Conservation (phyloP, 306 rosid species). For the Hippophae tibetana region DNA sequence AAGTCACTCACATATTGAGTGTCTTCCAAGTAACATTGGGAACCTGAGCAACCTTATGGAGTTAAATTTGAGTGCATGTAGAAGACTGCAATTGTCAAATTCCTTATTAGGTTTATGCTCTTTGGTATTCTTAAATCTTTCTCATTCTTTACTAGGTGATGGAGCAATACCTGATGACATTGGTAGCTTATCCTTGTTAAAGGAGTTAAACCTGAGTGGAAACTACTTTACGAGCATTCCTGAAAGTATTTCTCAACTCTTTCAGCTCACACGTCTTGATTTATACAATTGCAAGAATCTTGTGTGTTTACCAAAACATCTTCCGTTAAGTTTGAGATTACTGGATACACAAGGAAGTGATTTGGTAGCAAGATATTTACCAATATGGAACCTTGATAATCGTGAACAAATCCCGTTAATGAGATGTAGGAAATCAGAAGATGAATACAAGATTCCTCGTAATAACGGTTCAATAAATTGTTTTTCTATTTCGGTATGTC, state of each 20-base stretch:
- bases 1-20: background rate
- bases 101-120: constrained; percentile 1
- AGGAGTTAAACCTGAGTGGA: constrained; percentile 2
- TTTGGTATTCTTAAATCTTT: background rate
- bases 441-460: no score
- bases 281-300: background rate
- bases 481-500: no score
- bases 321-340: constrained; percentile 4
- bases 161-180: background rate
- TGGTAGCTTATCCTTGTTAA: background rate
- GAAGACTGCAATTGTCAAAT: constrained; percentile 3
- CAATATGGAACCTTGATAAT: no score
- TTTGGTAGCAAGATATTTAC: no score
- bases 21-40: constrained; percentile 11
- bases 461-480: no score
- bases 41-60: constrained; percentile 1
- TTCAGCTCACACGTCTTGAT: background rate
- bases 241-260: constrained; percentile 6
- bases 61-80: background rate
- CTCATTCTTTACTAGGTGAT: constrained; percentile 7
- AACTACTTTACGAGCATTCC: constrained; percentile 7
- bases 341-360: background rate
- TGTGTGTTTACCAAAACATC: constrained; percentile 3
- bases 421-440: no score
- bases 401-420: no score